Base-by-base conservation (phyloP, 2,329 filamentous ascomycete species). In the Aspergillus japonicus region DNA sequence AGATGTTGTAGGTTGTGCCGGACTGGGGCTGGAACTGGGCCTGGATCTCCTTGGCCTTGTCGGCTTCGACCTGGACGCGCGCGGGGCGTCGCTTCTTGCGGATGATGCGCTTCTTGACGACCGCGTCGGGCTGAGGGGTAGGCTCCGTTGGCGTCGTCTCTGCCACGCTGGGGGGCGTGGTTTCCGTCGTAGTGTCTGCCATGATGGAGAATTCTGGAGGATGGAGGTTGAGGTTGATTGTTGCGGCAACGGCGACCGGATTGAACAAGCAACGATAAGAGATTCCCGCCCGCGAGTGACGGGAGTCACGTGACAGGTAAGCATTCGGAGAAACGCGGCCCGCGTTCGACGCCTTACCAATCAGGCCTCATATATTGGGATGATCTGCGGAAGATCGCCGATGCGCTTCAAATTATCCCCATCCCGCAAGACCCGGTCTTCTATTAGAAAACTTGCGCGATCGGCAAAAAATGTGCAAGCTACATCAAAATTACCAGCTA, bases 1-100 rank as follows among this genome's bases (percentile, higher is more conserved):
- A 97, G 71, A 96, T 96, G 77, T 99, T 99, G 83, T 95, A 99
- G 60, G 93, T 92, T 0, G 91, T 96, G 56, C 95, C 95, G 0
- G 94, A 98, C 71, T 98, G 93, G 1, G 91, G 90, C 16, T 93
- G 92, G 4, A 91, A 89, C 69, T 96, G 92, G 35, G 89, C 89
- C 68, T 89, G 91, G 78, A 96, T 85, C 48, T 88, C 89, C 68
- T 89, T 91, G 78, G 96, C 85, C 48, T 88, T 88, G 47, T 89
- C 87, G 1, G 92, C 87, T 71, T 99, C 95, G 70, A 97, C 89
- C 79, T 99, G 95, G 0, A 90, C 89, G 60, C 94, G 87, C 50
- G 95, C 95, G 33, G 95, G 95, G 44, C 92, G 85, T 71, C 90
- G 89, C 82, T 96, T 97, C 74, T 91, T 92, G 64, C 93, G 88